Evolutionary conservation across 495 filamentous ascomycete genomes (phyloP).

Genomic region (Lepidopterella palustris): DNA sequence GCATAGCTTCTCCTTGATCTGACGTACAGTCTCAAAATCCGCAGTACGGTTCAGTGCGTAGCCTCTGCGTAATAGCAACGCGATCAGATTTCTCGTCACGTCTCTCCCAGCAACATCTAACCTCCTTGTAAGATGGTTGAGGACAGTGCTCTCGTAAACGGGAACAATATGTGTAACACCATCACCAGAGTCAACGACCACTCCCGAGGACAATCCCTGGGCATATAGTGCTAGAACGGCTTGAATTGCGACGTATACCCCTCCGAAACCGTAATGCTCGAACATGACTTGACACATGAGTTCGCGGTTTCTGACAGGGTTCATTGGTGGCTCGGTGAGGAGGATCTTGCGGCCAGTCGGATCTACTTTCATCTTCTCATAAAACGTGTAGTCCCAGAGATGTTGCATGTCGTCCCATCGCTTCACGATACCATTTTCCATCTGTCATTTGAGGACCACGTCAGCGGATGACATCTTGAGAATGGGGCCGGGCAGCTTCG

Average conservation of each 20-base stretch:
- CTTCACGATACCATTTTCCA: slow-evolving; percentile 99
- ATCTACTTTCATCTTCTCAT: slow-evolving; percentile 91
- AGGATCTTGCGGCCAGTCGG: slow-evolving; percentile 92
- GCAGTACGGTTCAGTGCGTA: slow-evolving; percentile 98
- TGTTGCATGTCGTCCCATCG: slow-evolving; percentile 99
- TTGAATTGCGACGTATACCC: slow-evolving; percentile 98
- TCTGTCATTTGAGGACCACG: slow-evolving; percentile 44
- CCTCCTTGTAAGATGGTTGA: slow-evolving; percentile 90
- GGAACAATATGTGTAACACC: slow-evolving; percentile 98
- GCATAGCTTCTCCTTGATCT: slow-evolving; percentile 95
- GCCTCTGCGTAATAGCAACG: slow-evolving; percentile 85
- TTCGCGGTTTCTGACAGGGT: slow-evolving; percentile 90
- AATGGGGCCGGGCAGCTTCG: neutral
- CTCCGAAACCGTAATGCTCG: slow-evolving; percentile 90
- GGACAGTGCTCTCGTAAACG: slow-evolving; percentile 92
- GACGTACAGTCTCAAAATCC: slow-evolving; percentile 97
- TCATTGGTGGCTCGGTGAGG: slow-evolving; percentile 96
- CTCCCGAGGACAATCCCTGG: slow-evolving; percentile 91
- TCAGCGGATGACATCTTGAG: slow-evolving; percentile 14
- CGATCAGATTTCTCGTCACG: slow-evolving; percentile 94
- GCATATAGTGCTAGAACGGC: slow-evolving; percentile 96
- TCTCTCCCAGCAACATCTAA: slow-evolving; percentile 95
- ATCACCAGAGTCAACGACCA: slow-evolving; percentile 96
- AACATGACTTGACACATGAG: slow-evolving; percentile 99
- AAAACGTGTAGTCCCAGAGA: slow-evolving; percentile 98